These are phyloP conservation scores for Psidium guajava DNA, from an alignment of 345 rosid genomes.

Conservation along the genomic window DNA sequence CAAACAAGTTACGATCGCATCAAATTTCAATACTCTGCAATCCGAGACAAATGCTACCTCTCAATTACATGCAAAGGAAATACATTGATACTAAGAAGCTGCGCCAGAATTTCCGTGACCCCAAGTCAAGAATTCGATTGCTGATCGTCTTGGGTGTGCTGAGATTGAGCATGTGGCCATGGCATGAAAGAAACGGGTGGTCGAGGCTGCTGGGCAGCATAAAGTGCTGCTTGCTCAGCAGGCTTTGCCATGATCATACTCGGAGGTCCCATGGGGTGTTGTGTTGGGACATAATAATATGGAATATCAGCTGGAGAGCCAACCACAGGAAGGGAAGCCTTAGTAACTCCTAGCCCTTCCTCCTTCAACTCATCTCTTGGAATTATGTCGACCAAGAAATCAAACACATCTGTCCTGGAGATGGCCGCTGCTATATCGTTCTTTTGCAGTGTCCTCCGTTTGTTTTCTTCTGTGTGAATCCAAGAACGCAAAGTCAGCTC, in stretches of 20 bases:
- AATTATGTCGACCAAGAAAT: slow-evolving; percentile 35
- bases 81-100: neutral
- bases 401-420: slow-evolving; percentile 30
- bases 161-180: slow-evolving; percentile 21
- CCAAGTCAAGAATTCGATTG: neutral
- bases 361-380: slow-evolving; percentile 36
- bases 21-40: neutral
- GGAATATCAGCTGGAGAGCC: slow-evolving; percentile 29
- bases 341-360: slow-evolving; percentile 32
- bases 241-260: slow-evolving; percentile 35
- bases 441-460: slow-evolving; percentile 31
- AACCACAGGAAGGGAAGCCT: slow-evolving; percentile 19
- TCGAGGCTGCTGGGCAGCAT: slow-evolving; percentile 28
- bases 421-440: slow-evolving; percentile 36
- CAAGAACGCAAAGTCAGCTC: slow-evolving; percentile 33
- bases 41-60: neutral
- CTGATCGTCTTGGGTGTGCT: neutral
- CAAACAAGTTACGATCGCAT: neutral
- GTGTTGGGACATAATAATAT: slow-evolving; percentile 22
- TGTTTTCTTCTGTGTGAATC: slow-evolving; percentile 38
- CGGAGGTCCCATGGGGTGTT: slow-evolving; percentile 17
- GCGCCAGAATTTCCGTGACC: neutral
- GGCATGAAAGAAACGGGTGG: slow-evolving; percentile 20
- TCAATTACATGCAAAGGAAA: neutral
- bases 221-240: slow-evolving; percentile 17